Evolutionary conservation across 2,329 filamentous ascomycete species (phyloP).

Genomic region (Stagonosporopsis rhizophila): DNA sequence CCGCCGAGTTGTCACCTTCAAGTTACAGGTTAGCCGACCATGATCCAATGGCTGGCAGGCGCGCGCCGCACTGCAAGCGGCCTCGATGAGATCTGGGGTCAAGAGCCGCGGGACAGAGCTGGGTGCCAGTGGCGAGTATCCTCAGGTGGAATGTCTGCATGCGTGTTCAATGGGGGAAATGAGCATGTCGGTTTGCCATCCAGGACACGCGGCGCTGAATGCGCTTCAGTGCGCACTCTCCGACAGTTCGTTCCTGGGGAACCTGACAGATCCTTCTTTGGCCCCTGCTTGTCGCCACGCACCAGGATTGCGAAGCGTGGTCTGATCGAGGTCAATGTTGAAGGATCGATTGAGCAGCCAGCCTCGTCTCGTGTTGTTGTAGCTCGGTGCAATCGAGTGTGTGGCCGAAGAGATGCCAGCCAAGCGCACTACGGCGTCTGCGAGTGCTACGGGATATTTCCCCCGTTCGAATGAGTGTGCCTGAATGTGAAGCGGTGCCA

Average conservation of each 20-base stretch:
- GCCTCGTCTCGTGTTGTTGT: background rate
- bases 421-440: too few species aligned
- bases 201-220: background rate
- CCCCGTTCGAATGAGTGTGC: too few species aligned
- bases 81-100: background rate
- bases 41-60: background rate
- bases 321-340: background rate
- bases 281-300: conserved; percentile 7
- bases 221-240: background rate
- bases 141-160: background rate
- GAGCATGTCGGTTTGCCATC: background rate
- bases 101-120: background rate
- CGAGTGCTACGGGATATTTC: too few species aligned
- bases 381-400: conserved; percentile 4
- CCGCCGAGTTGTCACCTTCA: background rate
- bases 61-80: conserved; percentile 7
- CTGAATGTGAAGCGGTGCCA: background rate
- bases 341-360: conserved; percentile 2
- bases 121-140: conserved; percentile 1
- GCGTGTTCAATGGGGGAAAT: background rate
- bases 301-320: conserved; percentile 1
- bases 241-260: background rate
- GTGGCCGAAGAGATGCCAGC: background rate
- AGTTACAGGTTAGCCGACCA: conserved; percentile 6
- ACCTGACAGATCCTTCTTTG: background rate